Base-by-base conservation (phyloP, 2,329 filamentous ascomycete genomes). In the Alternaria panax region DNA sequence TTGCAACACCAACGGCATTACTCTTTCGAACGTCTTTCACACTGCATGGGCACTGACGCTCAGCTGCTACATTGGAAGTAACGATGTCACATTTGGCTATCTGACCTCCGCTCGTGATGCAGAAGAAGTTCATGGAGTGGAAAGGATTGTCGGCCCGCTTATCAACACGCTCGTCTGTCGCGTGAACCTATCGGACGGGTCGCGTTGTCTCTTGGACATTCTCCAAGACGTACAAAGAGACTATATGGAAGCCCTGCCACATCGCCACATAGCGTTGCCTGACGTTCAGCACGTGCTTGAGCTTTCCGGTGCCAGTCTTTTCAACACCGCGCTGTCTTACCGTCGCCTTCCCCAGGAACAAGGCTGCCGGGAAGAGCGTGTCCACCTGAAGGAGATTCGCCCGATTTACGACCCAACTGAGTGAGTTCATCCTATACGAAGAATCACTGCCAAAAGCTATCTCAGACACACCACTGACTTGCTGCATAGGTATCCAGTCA, bases 261-360 rank as follows among this genome's bases (percentile, higher is more conserved):
- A 82, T 63, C 77, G 80, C 3, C 79, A 82, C 59, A 76, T 77
- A 11, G 80, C 32, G 52, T 51, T 83, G 22, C 81, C 81, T 18
- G 81, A 83, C 57, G 80, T 84, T 18, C 80, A 83, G 59, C 81
- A 83, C 56, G 75, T 75, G 3, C 58, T 83, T 28, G 64, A 67
- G 12, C 43, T 74, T 5, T 64, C 65, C 1, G 75, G 72, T 4
- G 67, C 69, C 2, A 74, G 76, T 7, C 69, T 84, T 11, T 83
- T 83, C 70, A 83, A 84, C 53, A 83, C 81, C 11, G 81, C 81
- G 18, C 67, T 84, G 1, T 84, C 82, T 1, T 83, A 82, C 62
- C 77, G 81, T 12, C 79, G 76, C 28, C 73, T 82, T 2, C 78
- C 80, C 0, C 66, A 75, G 0, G 69, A 71, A 14, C 62, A 68